These are phyloP conservation scores for Xenoacremonium recifei DNA, from an alignment of 2,329 filamentous ascomycete species.

Conservation along the genomic window DNA sequence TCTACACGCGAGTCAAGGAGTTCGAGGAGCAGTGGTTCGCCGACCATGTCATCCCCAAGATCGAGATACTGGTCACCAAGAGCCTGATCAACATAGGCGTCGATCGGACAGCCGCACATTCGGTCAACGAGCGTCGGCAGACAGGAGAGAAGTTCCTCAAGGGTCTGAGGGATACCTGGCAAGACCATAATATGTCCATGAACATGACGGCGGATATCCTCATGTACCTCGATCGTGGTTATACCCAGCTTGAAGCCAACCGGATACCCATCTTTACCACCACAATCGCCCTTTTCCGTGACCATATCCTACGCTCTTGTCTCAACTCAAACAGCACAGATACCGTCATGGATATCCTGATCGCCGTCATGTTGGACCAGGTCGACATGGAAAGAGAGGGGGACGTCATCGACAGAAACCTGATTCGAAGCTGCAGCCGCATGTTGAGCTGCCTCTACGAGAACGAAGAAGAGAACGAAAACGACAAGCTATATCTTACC, in stretches of 20 bases:
- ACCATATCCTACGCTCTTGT: constrained; percentile 71
- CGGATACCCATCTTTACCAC: constrained; percentile 78
- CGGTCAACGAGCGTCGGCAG: constrained; percentile 74
- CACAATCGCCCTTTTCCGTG: constrained; percentile 84
- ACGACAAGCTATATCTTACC: constrained; percentile 78
- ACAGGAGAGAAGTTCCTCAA: constrained; percentile 82
- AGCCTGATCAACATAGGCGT: constrained; percentile 63
- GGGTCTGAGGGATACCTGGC: constrained; percentile 75
- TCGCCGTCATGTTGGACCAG: constrained; percentile 82
- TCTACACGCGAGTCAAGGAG: constrained; percentile 77
- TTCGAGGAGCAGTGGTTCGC: constrained; percentile 84
- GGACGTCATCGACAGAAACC: constrained; percentile 78
- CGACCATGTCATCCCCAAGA: constrained; percentile 67
- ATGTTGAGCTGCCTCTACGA: constrained; percentile 93
- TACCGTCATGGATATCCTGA: constrained; percentile 71
- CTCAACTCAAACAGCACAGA: constrained; percentile 44
- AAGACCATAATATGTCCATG: constrained; percentile 89
- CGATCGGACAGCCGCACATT: constrained; percentile 54
- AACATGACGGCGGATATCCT: constrained; percentile 95
- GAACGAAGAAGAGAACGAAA: constrained; percentile 72
- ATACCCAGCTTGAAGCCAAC: constrained; percentile 63
- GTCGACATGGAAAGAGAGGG: constrained; percentile 90
- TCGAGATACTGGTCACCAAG: constrained; percentile 68
- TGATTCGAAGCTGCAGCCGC: constrained; percentile 79
- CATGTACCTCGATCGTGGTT: constrained; percentile 95